These are phyloP conservation scores for Trichosanthes cucumerina DNA, from an alignment of 306 rosid species.

Conservation along the genomic window DNA sequence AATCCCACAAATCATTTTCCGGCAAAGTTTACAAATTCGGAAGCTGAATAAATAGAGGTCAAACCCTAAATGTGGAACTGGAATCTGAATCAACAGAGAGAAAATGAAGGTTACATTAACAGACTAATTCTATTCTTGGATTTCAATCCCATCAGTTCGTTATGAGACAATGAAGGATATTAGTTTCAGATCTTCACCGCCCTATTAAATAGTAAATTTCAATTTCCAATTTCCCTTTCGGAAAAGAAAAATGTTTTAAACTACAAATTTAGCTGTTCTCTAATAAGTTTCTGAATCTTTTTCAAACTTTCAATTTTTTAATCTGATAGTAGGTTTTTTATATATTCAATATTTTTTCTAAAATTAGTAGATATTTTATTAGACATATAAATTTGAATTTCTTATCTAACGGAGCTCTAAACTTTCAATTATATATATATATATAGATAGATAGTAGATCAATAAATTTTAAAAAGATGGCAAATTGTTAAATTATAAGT, in stretches of 20 bases:
- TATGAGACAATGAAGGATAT: not conserved
- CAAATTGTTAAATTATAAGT: no score
- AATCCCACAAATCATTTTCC: slow-evolving; percentile 1
- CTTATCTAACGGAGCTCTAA: no score
- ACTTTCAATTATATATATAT: no score
- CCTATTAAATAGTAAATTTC: not conserved
- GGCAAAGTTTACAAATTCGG: not conserved
- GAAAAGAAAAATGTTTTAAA: not conserved
- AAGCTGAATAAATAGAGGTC: not conserved
- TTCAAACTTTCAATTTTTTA: no score
- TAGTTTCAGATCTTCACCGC: not conserved
- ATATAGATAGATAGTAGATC: no score
- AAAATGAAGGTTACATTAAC: not conserved
- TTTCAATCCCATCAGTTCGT: not conserved
- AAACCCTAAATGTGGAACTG: not conserved
- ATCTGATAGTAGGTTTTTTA: no score
- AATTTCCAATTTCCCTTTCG: not conserved
- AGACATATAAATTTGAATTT: no score
- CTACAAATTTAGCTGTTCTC: no score
- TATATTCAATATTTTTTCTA: no score
- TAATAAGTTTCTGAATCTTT: no score
- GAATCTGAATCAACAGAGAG: not conserved
- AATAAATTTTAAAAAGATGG: no score
- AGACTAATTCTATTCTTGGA: not conserved
- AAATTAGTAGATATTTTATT: no score